These are phyloP conservation scores for Iodosphaeria phyllophila DNA, from an alignment of 2,329 filamentous ascomycete species.

Conservation along the genomic window DNA sequence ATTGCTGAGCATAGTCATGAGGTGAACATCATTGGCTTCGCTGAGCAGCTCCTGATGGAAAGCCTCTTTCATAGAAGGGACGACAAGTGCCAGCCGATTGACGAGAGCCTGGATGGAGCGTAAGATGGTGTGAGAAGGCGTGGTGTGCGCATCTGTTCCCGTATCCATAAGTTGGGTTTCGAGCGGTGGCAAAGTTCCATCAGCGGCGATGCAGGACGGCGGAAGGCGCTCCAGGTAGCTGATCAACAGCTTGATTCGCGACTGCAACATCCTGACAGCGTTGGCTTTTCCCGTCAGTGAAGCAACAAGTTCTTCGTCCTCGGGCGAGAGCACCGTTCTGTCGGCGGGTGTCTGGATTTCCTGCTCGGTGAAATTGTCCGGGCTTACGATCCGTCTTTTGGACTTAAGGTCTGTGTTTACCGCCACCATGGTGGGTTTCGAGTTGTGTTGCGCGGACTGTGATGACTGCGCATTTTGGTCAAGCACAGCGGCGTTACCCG, in stretches of 20 bases:
- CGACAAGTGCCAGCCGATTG: constrained; percentile 63
- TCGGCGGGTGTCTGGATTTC: constrained; percentile 16
- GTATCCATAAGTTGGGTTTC: too few species aligned
- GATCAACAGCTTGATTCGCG: constrained; percentile 51
- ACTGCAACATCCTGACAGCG: constrained; percentile 82
- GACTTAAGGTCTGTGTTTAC: constrained; percentile 32
- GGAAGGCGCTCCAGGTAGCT: constrained; percentile 63
- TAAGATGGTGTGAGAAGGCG: constrained; percentile 52
- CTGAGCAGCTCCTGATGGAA: constrained; percentile 55
- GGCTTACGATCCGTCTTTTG: constrained; percentile 23
- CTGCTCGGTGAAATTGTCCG: constrained; percentile 10
- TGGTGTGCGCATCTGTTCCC: constrained; percentile 16
- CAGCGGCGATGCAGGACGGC: constrained; percentile 23
- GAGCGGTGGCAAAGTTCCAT: constrained; percentile 33
- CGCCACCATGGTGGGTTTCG: constrained; percentile 20
- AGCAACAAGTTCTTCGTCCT: constrained; percentile 42
- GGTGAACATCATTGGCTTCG: constrained; percentile 68
- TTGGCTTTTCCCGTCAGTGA: constrained; percentile 74
- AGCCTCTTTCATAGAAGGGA: constrained; percentile 45
- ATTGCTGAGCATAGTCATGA: constrained; percentile 57
- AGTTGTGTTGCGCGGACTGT: too few species aligned
- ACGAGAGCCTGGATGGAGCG: constrained; percentile 79
- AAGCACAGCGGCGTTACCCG: constrained; percentile 57
- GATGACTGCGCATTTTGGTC: constrained; percentile 12
- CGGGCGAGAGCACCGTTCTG: constrained; percentile 29